A percentile compares a stretch with the other conserved stretches of the same genome.
These are phyloP conservation scores for Pseudocercospora vitis DNA, from an alignment of 2,329 filamentous ascomycete genomes.

Conservation along the genomic window DNA sequence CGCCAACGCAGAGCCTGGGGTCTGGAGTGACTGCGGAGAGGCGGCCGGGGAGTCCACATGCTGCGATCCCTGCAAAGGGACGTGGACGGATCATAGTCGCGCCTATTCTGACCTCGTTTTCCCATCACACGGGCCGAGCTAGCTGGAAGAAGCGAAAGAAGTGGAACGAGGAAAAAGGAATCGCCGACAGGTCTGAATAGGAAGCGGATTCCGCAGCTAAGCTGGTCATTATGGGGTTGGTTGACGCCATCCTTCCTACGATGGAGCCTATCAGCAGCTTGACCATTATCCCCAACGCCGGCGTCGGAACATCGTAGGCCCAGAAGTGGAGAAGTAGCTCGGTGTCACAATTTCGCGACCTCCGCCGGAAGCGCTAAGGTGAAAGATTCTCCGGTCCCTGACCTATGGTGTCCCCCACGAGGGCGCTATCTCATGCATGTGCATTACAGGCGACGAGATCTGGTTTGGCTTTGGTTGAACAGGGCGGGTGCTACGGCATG, in stretches of 20 bases:
- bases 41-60: not conserved
- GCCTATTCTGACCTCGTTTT: conserved; percentile 20
- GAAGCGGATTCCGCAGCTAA: conserved; percentile 15
- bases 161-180: conserved; percentile 13
- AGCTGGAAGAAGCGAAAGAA: conserved; percentile 10
- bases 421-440: conserved; percentile 9
- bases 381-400: conserved; percentile 23
- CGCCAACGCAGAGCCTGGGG: conserved; percentile 4
- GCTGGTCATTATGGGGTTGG: conserved; percentile 1
- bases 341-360: conserved; percentile 18
- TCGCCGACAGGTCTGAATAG: conserved; percentile 11
- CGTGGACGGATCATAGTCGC: conserved; percentile 17
- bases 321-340: conserved; percentile 8
- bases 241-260: conserved; percentile 8
- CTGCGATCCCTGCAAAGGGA: conserved; percentile 10
- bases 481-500: conserved; percentile 13
- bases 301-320: conserved; percentile 15
- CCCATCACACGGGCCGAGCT: not conserved
- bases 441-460: conserved; percentile 11
- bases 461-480: conserved; percentile 8
- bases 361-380: conserved; percentile 11
- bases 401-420: conserved; percentile 25
- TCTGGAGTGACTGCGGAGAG: conserved; percentile 5
- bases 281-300: not conserved
- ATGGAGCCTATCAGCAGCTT: conserved; percentile 10